Percentiles rank a stretch among this genome's conserved stretches.
phyloP scores from a whole-genome alignment of 2,329 filamentous ascomycete genomes.

The Alternaria alternata region DNA sequence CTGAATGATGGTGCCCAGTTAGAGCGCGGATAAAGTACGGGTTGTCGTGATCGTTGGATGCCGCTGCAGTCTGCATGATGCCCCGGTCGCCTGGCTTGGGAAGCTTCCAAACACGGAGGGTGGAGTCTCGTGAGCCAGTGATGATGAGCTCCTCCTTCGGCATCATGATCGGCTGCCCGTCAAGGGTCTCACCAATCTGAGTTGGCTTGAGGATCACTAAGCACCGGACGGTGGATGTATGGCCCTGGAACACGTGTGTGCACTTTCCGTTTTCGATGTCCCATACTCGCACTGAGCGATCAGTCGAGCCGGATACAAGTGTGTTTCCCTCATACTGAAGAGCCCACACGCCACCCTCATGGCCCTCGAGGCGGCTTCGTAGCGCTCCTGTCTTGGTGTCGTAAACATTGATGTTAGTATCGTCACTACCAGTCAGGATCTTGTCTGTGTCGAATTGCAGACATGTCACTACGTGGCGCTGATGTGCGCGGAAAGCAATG shows the following conservation, averaged over 20 bases:
- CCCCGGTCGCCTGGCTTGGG: conserved; percentile 79
- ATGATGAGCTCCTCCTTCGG: conserved; percentile 96
- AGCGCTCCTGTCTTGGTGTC: conserved; percentile 93
- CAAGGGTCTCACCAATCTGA: conserved; percentile 73
- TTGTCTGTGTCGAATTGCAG: conserved; percentile 98
- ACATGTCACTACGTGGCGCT: conserved; percentile 95
- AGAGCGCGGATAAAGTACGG: conserved; percentile 93
- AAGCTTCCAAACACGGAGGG: conserved; percentile 91
- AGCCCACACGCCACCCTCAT: conserved; percentile 98
- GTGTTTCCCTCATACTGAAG: conserved; percentile 95
- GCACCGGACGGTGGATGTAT: conserved; percentile 96
- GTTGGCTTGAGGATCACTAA: conserved; percentile 92
- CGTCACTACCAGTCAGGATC: conserved; percentile 96
- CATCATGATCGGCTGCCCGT: conserved; percentile 84
- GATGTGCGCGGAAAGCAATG: conserved; percentile 95
- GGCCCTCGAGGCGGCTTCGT: conserved; percentile 83
- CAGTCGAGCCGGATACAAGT: conserved; percentile 93
- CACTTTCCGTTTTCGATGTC: conserved; percentile 93
- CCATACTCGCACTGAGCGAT: conserved; percentile 98
- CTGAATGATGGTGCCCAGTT: conserved; percentile 87
- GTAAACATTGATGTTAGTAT: conserved; percentile 97
- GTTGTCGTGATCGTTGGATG: conserved; percentile 79
- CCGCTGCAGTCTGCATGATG: conserved; percentile 80
- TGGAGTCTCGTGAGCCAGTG: conserved; percentile 94
- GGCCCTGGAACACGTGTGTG: conserved; percentile 95